Evolutionary conservation across 179 eudicot genomes (phyloP), one percentile per base, ranked within the genome.

Genomic region (Silene noctiflora): DNA sequence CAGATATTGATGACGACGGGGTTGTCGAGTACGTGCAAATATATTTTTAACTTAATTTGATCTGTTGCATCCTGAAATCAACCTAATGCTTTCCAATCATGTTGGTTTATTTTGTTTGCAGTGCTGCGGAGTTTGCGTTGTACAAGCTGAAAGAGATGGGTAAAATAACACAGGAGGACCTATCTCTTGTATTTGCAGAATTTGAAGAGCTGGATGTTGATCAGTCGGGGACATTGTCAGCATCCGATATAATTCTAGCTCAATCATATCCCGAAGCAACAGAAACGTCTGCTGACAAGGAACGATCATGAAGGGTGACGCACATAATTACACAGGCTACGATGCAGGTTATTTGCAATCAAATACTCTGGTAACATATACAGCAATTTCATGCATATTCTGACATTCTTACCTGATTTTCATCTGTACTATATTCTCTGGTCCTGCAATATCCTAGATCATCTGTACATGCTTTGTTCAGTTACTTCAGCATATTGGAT

Each of bases 71-170:
- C 4, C 17, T 35, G 24, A 39, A 35, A n/a, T 67, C 22, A 74
- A 10, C 22, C 22, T 48, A 1, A 27, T 75, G 42, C 25, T 13
- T 25, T 55, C 14, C 2, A 53, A 56, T 29, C 29, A 2, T 77
- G 55, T 39, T 64, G 27, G n/a, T 22, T 65, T 68, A 19, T 62
- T 51, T 51, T 39, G 0, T 64, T 44, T 74, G 79, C 77, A 92
- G 97, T 81, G 83, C 84, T 75, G 90, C 97, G 17, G 96, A 92
- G 64, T 92, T 92, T 78, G 76, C 85, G 4, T 59, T 92, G 69
- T 86, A 83, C 61, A 91, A 88, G 88, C 91, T 92, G 51, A 89
- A 87, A 86, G 93, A 92, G 88, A 92, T 92, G 96, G 94, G 97
- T 8, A 92, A 92, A 86, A 85, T 92, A 68, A 83, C 67, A 35